phyloP scores from a whole-genome alignment of 345 rosid genomes.

The Lepidium aucheri region DNA sequence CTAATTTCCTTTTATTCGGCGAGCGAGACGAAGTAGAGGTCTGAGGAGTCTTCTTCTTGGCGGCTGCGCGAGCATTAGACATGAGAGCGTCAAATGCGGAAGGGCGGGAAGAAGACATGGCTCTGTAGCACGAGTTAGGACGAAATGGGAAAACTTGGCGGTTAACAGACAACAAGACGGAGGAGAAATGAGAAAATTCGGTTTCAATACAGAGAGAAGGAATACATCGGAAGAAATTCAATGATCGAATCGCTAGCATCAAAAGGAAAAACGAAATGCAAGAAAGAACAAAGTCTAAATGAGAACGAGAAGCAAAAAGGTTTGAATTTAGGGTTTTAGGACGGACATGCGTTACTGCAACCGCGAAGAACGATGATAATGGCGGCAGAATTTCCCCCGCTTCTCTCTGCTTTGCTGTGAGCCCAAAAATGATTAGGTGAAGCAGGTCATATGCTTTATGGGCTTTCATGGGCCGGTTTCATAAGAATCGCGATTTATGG shows the following conservation, averaged over 20 bases:
- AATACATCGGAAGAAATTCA: conserved; percentile 13
- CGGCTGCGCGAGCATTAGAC: conserved; percentile 72
- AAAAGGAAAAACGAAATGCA: not conserved
- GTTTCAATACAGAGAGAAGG: conserved; percentile 10
- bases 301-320: not conserved
- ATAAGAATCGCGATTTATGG: too few relatives aligned
- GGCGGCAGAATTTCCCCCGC: conserved; percentile 18
- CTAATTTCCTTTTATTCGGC: conserved; percentile 43
- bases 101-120: conserved; percentile 43
- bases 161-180: not conserved
- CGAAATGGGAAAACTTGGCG: not conserved
- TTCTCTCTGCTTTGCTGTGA: not conserved
- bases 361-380: not conserved
- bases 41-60: conserved; percentile 35
- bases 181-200: not conserved
- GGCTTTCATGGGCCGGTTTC: too few relatives aligned
- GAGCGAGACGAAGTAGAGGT: conserved; percentile 27
- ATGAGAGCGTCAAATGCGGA: conserved; percentile 84
- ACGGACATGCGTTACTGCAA: not conserved
- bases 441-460: too few relatives aligned
- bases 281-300: not conserved
- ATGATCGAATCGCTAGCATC: conserved; percentile 35
- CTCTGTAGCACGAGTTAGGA: not conserved
- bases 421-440: not conserved
- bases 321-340: conserved; percentile 8